Percentiles rank a stretch among this genome's conserved stretches.
Evolutionary conservation across 768 basidiomycete genomes (phyloP).

Genomic region (Gautieria morchelliformis): DNA sequence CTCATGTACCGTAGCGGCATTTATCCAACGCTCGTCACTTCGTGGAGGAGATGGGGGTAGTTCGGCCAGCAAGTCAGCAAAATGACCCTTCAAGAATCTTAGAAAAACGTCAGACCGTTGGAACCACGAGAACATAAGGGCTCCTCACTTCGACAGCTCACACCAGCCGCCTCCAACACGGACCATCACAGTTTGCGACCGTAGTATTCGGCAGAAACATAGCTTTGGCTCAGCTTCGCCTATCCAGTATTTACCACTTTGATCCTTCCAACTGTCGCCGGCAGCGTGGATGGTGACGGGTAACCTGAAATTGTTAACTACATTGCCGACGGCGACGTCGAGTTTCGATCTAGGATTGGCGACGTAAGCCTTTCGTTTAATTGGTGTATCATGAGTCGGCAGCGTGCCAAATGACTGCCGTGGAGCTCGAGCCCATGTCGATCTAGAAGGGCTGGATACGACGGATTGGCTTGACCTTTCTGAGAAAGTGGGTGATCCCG

Average conservation of each 20-base stretch:
- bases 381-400: slow-evolving; percentile 17
- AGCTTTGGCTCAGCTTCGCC: slow-evolving; percentile 84
- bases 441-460: slow-evolving; percentile 35
- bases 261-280: slow-evolving; percentile 80
- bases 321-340: slow-evolving; percentile 86
- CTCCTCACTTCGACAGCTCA: slow-evolving; percentile 75
- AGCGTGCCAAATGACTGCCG: slow-evolving; percentile 25
- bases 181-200: slow-evolving; percentile 93
- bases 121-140: neutral
- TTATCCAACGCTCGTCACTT: slow-evolving; percentile 76
- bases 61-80: slow-evolving; percentile 73
- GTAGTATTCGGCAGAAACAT: slow-evolving; percentile 85
- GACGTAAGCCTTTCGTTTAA: slow-evolving; percentile 54
- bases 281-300: slow-evolving; percentile 77
- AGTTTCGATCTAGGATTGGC: slow-evolving; percentile 87
- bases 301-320: slow-evolving; percentile 81
- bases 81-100: slow-evolving; percentile 82
- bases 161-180: slow-evolving; percentile 93
- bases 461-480: slow-evolving; percentile 44
- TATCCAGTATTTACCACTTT: slow-evolving; percentile 95
- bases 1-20: slow-evolving; percentile 60
- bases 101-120: slow-evolving; percentile 3
- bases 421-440: slow-evolving; percentile 62
- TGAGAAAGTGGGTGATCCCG: slow-evolving; percentile 53
- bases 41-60: slow-evolving; percentile 55